These are phyloP conservation scores for Teunomyces funiuensis DNA, from an alignment of 805 yeast species.

Conservation along the genomic window DNA sequence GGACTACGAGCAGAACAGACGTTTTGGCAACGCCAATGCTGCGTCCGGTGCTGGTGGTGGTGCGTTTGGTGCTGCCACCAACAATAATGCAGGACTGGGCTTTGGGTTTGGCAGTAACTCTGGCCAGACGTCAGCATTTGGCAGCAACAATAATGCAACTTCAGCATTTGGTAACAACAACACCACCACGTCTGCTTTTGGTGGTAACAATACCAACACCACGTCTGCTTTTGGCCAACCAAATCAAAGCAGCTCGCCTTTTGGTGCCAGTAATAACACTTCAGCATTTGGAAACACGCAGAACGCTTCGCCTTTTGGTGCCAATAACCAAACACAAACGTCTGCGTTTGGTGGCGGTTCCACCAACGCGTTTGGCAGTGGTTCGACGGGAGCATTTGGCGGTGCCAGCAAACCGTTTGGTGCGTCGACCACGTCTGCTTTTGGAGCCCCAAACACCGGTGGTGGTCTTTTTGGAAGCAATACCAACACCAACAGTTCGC, in stretches of 20 bases:
- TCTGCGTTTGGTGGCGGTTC: slow-evolving; percentile 43
- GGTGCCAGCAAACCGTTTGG: slow-evolving; percentile 19
- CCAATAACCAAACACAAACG: slow-evolving; percentile 23
- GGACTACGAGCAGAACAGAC: slow-evolving; percentile 78
- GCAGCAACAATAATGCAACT: slow-evolving; percentile 19
- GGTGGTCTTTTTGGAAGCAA: slow-evolving; percentile 44
- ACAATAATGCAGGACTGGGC: slow-evolving; percentile 8
- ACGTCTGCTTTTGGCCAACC: slow-evolving; percentile 25
- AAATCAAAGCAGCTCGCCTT: slow-evolving; percentile 16
- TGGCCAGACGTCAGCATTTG: slow-evolving; percentile 16
- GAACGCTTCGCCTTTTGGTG: slow-evolving; percentile 28
- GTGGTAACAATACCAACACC: slow-evolving; percentile 15
- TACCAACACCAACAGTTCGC: slow-evolving; percentile 22
- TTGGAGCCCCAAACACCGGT: slow-evolving; percentile 12
- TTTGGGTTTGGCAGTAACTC: slow-evolving; percentile 27
- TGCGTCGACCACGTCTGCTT: slow-evolving; percentile 15
- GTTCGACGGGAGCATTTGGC: slow-evolving; percentile 14
- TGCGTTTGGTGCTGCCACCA: slow-evolving; percentile 29
- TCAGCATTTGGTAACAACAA: slow-evolving; percentile 22
- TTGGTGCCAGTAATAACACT: slow-evolving; percentile 20
- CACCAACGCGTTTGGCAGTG: slow-evolving; percentile 14
- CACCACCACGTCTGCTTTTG: slow-evolving; percentile 15
- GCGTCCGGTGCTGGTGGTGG: slow-evolving; percentile 14
- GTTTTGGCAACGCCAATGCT: slow-evolving; percentile 46
- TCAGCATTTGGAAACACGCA: slow-evolving; percentile 29